These are phyloP conservation scores for Aspergillus ruber DNA, from an alignment of 2,329 filamentous ascomycete species.

Conservation along the genomic window DNA sequence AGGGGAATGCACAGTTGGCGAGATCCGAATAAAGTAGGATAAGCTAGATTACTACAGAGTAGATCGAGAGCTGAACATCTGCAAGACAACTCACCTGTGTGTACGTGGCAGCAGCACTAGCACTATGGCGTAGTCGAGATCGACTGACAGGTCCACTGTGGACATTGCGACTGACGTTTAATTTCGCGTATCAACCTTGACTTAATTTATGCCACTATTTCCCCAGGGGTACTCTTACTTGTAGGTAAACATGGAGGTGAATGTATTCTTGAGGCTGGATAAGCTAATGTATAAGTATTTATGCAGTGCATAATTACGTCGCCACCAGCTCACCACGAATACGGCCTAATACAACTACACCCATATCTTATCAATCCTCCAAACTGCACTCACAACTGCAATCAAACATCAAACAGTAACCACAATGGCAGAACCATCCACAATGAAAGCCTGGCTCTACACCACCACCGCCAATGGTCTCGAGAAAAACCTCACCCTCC, in stretches of 20 bases:
- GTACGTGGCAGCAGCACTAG: background rate
- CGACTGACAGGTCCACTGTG: no score
- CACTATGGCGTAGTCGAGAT: background rate
- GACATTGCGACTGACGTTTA: no score
- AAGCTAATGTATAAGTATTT: no score
- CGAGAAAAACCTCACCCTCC: slow-evolving; percentile 49
- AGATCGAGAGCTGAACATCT: background rate
- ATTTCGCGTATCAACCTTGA: no score
- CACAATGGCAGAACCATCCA: slow-evolving; percentile 16
- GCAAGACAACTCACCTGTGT: background rate
- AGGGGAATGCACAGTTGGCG: no score
- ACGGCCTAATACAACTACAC: no score
- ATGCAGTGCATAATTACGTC: no score
- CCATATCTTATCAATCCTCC: background rate
- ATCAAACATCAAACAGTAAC: background rate
- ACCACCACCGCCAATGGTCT: slow-evolving; percentile 40
- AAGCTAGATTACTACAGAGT: background rate
- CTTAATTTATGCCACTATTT: no score
- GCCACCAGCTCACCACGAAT: no score
- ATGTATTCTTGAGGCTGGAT: no score
- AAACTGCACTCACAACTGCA: background rate
- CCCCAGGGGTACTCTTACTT: no score
- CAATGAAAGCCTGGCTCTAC: slow-evolving; percentile 57
- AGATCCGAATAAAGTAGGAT: background rate
- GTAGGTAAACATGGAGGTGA: no score